Percentiles rank a stretch among this genome's conserved stretches.
Evolutionary conservation across 306 rosid genomes (phyloP).

Genomic region (Aeschynomene evenia): DNA sequence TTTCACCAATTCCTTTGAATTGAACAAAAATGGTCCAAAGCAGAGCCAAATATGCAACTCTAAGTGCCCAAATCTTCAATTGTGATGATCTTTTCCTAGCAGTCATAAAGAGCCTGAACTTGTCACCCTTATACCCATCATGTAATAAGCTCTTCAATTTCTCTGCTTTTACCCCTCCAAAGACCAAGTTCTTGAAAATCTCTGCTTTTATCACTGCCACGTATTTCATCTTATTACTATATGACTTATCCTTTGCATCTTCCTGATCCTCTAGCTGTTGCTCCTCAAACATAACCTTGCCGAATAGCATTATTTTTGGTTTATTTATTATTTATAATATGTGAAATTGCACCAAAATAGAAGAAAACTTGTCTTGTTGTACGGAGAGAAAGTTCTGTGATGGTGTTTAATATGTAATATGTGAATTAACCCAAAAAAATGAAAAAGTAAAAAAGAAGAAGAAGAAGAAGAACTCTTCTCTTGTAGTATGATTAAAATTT

Average conservation of each 20-base stretch:
- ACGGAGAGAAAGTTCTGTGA: no score
- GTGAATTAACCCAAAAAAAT: no score
- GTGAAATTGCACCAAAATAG: background rate
- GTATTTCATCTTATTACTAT: slow-evolving; percentile 30
- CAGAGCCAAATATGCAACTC: slow-evolving; percentile 36
- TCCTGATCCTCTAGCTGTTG: slow-evolving; percentile 17
- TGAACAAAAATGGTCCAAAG: slow-evolving; percentile 54
- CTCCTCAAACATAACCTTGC: slow-evolving; percentile 24
- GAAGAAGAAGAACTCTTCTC: no score
- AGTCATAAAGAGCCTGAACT: slow-evolving; percentile 27
- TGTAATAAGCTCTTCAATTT: slow-evolving; percentile 40
- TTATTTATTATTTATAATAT: background rate
- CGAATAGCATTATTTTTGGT: slow-evolving; percentile 13
- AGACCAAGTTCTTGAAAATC: slow-evolving; percentile 20
- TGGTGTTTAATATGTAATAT: no score
- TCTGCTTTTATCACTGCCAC: slow-evolving; percentile 27
- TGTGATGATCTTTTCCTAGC: slow-evolving; percentile 8
- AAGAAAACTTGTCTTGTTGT: background rate
- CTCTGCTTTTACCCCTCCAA: slow-evolving; percentile 36
- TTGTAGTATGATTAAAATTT: background rate
- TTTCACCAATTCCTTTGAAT: slow-evolving; percentile 32
- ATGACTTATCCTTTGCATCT: slow-evolving; percentile 22
- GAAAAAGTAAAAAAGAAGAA: background rate
- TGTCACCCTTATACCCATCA: slow-evolving; percentile 36
- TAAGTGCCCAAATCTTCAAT: slow-evolving; percentile 47